Evolutionary conservation across 2,329 filamentous ascomycete genomes (phyloP).

Genomic region (Epichloe sp.): DNA sequence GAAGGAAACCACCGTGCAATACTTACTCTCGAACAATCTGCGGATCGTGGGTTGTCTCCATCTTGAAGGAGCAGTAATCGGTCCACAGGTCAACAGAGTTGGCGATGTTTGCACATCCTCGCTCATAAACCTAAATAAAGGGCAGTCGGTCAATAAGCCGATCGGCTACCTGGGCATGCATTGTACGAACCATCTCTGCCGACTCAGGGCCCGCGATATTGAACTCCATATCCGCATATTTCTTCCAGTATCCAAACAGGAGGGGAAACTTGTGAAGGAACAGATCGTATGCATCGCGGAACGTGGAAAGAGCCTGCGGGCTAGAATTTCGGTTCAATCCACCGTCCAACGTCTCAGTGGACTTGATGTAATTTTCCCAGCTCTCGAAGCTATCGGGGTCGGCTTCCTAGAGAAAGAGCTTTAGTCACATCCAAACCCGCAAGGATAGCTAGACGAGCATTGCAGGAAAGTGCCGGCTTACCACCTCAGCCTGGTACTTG

Average conservation of each 20-base stretch:
- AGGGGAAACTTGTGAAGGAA: conserved; percentile 92
- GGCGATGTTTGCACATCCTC: conserved; percentile 83
- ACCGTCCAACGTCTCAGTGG: conserved; percentile 74
- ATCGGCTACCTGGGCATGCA: neutral
- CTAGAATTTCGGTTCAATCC: conserved; percentile 95
- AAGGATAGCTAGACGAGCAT: neutral
- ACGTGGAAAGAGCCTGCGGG: conserved; percentile 77
- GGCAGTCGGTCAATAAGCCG: neutral
- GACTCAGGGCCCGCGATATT: conserved; percentile 93
- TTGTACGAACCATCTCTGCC: conserved; percentile 69
- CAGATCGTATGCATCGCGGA: conserved; percentile 78
- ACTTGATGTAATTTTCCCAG: conserved; percentile 85
- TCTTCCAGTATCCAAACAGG: conserved; percentile 98
- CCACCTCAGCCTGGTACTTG: conserved; percentile 65
- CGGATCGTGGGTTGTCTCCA: conserved; percentile 89
- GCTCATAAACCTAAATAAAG: conserved; percentile 65
- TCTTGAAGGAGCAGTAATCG: conserved; percentile 95
- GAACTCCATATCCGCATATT: conserved; percentile 96
- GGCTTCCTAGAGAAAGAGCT: conserved; percentile 29
- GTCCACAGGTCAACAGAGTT: conserved; percentile 95
- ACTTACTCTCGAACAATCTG: conserved; percentile 99
- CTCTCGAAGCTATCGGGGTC: conserved; percentile 86
- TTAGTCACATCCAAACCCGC: neutral
- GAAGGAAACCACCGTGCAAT: conserved; percentile 48
- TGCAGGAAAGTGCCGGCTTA: conserved; percentile 25